These are phyloP conservation scores for Fraxinus paxiana DNA, from an alignment of 305 asterid species.

Conservation along the genomic window DNA sequence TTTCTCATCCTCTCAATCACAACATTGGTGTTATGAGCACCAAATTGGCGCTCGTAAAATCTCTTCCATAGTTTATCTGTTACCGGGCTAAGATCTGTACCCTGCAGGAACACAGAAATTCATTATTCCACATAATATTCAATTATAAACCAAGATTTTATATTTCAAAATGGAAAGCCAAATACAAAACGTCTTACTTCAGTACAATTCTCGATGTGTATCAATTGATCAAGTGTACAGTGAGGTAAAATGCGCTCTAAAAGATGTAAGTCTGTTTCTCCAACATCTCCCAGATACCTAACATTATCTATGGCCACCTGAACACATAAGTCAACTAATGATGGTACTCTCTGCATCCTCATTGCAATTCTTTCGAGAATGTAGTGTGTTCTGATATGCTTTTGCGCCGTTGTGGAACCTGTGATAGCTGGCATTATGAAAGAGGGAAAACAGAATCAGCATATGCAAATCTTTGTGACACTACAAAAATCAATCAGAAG, in stretches of 20 bases:
- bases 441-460: conserved; percentile 2
- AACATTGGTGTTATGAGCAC: conserved; percentile 39
- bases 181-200: conserved; percentile 21
- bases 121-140: not conserved
- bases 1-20: conserved; percentile 51
- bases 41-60: conserved; percentile 57
- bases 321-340: conserved; percentile 81
- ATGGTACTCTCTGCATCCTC: conserved; percentile 42
- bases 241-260: conserved; percentile 74
- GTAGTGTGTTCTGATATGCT: not conserved
- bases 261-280: conserved; percentile 68
- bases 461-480: not conserved
- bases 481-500: not conserved
- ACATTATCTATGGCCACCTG: conserved; percentile 64
- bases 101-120: conserved; percentile 43
- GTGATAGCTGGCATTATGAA: conserved; percentile 2
- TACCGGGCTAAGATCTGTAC: conserved; percentile 76
- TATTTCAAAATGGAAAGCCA: conserved; percentile 4
- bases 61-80: conserved; percentile 69
- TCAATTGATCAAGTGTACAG: conserved; percentile 67
- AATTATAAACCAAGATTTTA: not conserved
- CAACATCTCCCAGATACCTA: conserved; percentile 83
- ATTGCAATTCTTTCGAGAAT: not conserved
- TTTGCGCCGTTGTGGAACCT: conserved; percentile 26
- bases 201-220: conserved; percentile 62